A percentile compares a stretch with the other conserved stretches of the same genome.
Conservation (phyloP, 2,329 filamentous ascomycete species). For the Geoglossum cookeanum region DNA sequence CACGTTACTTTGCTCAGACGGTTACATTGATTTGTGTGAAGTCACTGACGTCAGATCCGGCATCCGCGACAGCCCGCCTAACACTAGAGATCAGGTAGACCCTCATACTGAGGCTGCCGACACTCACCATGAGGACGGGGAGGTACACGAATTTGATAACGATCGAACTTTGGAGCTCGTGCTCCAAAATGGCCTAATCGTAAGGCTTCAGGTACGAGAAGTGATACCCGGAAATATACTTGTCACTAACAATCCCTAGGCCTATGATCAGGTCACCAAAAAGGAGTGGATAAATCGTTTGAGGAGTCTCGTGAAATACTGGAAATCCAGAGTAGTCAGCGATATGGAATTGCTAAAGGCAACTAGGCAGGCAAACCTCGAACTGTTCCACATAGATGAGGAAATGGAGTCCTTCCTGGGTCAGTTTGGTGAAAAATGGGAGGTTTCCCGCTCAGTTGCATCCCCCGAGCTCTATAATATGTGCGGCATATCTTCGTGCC, state of each 20-base stretch:
- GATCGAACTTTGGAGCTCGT: constrained; percentile 41
- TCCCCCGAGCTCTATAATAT: constrained; percentile 47
- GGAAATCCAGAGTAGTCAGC: constrained; percentile 34
- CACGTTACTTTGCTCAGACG: constrained; percentile 39
- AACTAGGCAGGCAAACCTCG: constrained; percentile 37
- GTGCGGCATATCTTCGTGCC: constrained; percentile 43
- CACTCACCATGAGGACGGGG: constrained; percentile 31
- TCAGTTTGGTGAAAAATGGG: constrained; percentile 49
- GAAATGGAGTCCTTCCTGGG: constrained; percentile 44
- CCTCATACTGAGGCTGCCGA: constrained; percentile 31
- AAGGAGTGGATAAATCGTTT: constrained; percentile 43
- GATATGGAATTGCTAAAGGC: constrained; percentile 39
- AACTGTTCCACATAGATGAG: constrained; percentile 43
- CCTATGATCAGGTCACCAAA: constrained; percentile 35
- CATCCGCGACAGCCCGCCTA: constrained; percentile 28
- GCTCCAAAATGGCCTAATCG: constrained; percentile 39
- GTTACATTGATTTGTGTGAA: constrained; percentile 41
- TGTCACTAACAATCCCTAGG: constrained; percentile 11
- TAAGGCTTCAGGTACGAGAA: constrained; percentile 33
- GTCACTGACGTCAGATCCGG: constrained; percentile 38
- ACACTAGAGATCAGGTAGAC: constrained; percentile 33
- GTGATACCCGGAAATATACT: not conserved
- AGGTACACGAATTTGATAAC: constrained; percentile 32
- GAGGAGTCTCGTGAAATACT: constrained; percentile 37
- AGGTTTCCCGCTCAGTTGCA: constrained; percentile 43